These are phyloP conservation scores for Penicillium cataractarum DNA, from an alignment of 495 filamentous ascomycete species.

Conservation along the genomic window DNA sequence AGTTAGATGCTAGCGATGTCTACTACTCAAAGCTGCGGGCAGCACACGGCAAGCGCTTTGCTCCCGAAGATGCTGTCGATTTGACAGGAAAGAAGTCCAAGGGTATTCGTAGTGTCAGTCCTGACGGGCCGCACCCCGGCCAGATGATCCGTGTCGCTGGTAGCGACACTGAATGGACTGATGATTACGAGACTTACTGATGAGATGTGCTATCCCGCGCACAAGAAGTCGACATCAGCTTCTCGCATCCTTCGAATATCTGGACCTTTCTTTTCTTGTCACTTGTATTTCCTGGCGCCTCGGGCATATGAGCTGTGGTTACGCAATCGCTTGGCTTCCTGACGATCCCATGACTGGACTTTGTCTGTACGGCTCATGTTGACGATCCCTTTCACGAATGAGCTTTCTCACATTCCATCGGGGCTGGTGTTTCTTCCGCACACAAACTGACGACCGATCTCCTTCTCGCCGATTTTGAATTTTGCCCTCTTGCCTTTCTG, in stretches of 20 bases:
- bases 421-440: constrained; percentile 22
- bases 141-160: constrained; percentile 47
- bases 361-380: constrained; percentile 26
- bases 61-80: constrained; percentile 58
- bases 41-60: constrained; percentile 64
- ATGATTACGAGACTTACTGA: constrained; percentile 52
- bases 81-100: constrained; percentile 57
- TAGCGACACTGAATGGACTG: constrained; percentile 55
- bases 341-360: constrained; percentile 34
- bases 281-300: constrained; percentile 17
- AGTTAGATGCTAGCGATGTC: constrained; percentile 70
- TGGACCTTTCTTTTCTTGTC: constrained; percentile 10
- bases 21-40: constrained; percentile 78
- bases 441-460: constrained; percentile 8
- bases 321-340: constrained; percentile 27
- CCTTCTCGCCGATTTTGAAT: constrained; percentile 12
- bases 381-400: constrained; percentile 26
- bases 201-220: neutral
- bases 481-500: constrained; percentile 17
- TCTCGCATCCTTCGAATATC: neutral
- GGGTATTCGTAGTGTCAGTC: constrained; percentile 54
- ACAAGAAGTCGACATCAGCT: constrained; percentile 10
- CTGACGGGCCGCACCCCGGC: constrained; percentile 43
- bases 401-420: constrained; percentile 21
- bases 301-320: constrained; percentile 22